Percentiles rank a stretch among this genome's conserved stretches.
Conservation (phyloP, 768 basidiomycete species). For the Suillus placidus region DNA sequence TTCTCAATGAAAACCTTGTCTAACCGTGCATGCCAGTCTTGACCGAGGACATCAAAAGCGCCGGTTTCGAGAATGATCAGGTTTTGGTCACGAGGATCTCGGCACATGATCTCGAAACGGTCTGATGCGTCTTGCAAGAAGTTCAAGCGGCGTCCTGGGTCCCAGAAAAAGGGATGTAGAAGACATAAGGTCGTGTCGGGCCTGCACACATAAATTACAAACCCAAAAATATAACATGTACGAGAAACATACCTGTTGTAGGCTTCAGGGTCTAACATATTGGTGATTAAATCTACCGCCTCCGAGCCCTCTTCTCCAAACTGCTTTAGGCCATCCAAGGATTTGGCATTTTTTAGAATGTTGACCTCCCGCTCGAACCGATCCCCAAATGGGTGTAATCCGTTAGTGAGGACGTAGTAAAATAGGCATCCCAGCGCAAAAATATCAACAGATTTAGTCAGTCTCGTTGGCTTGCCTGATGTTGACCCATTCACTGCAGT, state of each 20-base stretch:
- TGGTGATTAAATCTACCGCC: conserved; percentile 75
- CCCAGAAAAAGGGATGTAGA: conserved; percentile 97
- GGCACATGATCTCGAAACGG: conserved; percentile 96
- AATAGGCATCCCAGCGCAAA: conserved; percentile 96
- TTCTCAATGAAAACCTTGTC: conserved; percentile 93
- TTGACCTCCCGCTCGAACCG: conserved; percentile 93
- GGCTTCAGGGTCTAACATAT: conserved; percentile 81
- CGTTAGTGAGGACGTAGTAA: conserved; percentile 89
- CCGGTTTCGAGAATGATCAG: conserved; percentile 75
- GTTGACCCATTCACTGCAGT: conserved; percentile 45
- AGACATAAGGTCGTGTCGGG: conserved; percentile 89
- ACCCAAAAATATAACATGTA: not conserved
- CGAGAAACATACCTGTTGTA: conserved; percentile 63
- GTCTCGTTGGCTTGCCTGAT: conserved; percentile 55
- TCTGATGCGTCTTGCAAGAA: conserved; percentile 99
- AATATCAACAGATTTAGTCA: conserved; percentile 96
- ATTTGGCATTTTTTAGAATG: conserved; percentile 82
- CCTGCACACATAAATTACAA: conserved; percentile 41
- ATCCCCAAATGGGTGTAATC: conserved; percentile 93
- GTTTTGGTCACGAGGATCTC: conserved; percentile 82
- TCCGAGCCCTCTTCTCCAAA: conserved; percentile 96
- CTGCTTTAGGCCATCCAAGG: conserved; percentile 67
- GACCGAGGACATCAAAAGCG: conserved; percentile 74
- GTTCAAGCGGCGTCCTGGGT: conserved; percentile 76
- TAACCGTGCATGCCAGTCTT: conserved; percentile 86